Evolutionary conservation across 495 filamentous ascomycete genomes (phyloP).

Genomic region (Pyrenopolyporus hunteri): DNA sequence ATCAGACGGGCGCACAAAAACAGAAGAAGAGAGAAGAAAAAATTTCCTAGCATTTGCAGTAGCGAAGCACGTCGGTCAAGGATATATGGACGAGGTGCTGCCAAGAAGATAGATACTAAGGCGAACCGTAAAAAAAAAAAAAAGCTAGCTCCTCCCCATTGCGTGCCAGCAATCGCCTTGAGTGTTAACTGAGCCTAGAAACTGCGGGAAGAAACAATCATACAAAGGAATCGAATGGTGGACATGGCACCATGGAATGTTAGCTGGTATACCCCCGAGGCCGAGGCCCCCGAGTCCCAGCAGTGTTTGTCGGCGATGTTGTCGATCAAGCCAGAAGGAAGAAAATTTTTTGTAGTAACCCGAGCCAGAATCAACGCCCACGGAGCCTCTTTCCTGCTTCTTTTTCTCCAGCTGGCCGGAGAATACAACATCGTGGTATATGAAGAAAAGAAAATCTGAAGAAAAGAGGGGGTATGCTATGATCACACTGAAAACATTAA

Average conservation of each 20-base stretch:
- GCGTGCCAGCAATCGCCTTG: constrained; percentile 36
- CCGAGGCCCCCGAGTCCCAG: not conserved
- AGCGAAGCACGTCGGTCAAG: constrained; percentile 11
- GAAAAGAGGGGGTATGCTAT: constrained; percentile 30
- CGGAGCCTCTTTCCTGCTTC: constrained; percentile 29
- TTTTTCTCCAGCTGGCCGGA: constrained; percentile 24
- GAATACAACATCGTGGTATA: constrained; percentile 32
- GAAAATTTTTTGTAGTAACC: constrained; percentile 19
- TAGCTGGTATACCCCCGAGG: constrained; percentile 1
- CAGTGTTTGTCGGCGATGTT: too few species aligned
- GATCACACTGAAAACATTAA: constrained; percentile 27
- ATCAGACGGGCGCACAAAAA: too few species aligned
- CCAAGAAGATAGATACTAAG: constrained; percentile 10
- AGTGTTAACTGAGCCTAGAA: constrained; percentile 27
- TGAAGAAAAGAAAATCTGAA: constrained; percentile 11
- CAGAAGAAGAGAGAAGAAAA: constrained; percentile 8
- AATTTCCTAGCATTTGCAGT: constrained; percentile 28
- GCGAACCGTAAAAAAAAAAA: constrained; percentile 8
- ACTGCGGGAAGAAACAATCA: constrained; percentile 15
- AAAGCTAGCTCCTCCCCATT: constrained; percentile 12
- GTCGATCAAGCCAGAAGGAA: constrained; percentile 26
- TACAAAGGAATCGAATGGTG: constrained; percentile 40
- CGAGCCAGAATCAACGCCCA: constrained; percentile 32
- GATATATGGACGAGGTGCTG: constrained; percentile 12
- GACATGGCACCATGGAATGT: constrained; percentile 30